phyloP scores from a whole-genome alignment of 345 rosid species.

The Populus ilicifolia region DNA sequence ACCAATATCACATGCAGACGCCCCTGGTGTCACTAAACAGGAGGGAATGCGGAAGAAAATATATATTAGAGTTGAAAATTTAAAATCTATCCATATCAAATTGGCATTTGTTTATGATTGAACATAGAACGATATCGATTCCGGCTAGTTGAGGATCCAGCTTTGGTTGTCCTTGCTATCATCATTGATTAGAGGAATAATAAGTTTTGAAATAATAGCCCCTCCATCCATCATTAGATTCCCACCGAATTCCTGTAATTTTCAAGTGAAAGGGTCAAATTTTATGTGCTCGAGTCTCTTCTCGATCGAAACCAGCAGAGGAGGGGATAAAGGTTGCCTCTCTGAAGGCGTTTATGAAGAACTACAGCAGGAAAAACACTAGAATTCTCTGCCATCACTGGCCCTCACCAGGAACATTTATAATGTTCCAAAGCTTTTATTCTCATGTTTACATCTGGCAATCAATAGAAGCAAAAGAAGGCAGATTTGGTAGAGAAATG shows the following conservation, averaged over 20 bases:
- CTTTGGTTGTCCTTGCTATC: too few relatives aligned
- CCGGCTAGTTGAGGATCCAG: too few relatives aligned
- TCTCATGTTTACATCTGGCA: background rate
- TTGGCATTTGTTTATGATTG: too few relatives aligned
- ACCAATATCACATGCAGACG: too few relatives aligned
- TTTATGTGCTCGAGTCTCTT: background rate
- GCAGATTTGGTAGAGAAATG: slow-evolving; percentile 22
- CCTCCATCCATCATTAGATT: background rate
- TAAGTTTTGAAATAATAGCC: background rate
- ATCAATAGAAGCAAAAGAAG: slow-evolving; percentile 7
- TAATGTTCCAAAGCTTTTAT: background rate
- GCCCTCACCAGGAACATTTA: background rate
- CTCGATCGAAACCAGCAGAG: background rate
- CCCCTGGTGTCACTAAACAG: too few relatives aligned
- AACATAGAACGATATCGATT: too few relatives aligned
- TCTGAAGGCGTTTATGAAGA: background rate
- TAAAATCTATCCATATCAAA: too few relatives aligned
- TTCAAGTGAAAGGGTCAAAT: background rate
- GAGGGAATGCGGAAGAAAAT: too few relatives aligned
- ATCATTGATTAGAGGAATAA: too few relatives aligned
- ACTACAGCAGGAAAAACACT: background rate
- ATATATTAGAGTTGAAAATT: too few relatives aligned
- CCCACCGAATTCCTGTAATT: background rate
- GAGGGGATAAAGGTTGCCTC: background rate
- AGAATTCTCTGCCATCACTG: background rate